Base-by-base conservation (phyloP, 495 filamentous ascomycete genomes). In the Penicillium diatomitis region DNA sequence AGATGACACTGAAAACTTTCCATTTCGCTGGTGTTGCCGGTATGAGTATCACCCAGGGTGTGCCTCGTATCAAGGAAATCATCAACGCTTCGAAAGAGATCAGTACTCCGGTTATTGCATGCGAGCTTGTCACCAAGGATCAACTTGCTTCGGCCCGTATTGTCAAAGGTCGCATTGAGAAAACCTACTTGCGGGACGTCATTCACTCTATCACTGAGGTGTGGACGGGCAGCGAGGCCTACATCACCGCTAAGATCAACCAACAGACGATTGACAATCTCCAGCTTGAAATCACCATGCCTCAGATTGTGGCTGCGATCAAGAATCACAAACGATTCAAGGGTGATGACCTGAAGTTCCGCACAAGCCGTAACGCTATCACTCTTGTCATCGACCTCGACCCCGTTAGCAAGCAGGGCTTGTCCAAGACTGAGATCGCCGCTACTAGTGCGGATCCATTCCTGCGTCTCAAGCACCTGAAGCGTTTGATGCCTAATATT, bases 1-100 rank as follows among this genome's bases (percentile, higher is more conserved):
- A 98, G 67, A 98, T 98, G 94, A 98, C 92, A 2, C 73, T 98
- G 58, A 97, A 97, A 71, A 98, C 92, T 64, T 98, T 98, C 83
- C 92, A 98, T 84, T 98, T 98, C 72, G 92, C 92, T 59, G 92
- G 92, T 85, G 94, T 98, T 52, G 94, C 91, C 28, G 90, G 90
- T 59, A 96, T 98, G 91, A 94, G 87, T 76, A 92, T 97, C 58
- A 98, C 94, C 0, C 88, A 95, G 62, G 92, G 92, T 84, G 92
- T 98, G 2, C 92, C 92, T 2, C 92, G 92, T 80, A 97, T 98
- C 66, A 98, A 97, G 70, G 92, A 98, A 77, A 98, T 98, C 59
- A 98, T 98, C 79, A 97, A 97, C 68, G 92, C 92, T 5, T 90
- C 87, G 7, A 91, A 85, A 64, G 73, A 71, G 38, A 97, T 98